Base-by-base conservation (phyloP, 352 stramenopile species). In the Pythium coloratum region DNA sequence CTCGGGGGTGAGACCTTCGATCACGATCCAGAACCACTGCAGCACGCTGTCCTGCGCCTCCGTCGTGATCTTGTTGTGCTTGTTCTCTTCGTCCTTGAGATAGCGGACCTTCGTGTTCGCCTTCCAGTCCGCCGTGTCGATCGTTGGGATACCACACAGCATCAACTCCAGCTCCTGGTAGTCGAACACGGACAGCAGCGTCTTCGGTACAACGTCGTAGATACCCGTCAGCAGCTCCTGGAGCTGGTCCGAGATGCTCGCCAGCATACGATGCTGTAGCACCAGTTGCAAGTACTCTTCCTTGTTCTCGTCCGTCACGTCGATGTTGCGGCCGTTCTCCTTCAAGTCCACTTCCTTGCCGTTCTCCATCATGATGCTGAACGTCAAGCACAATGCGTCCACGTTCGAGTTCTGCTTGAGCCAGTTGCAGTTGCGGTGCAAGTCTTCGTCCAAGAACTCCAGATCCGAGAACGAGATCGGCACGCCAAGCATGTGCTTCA, bases 121-220 rank as follows among this genome's bases (percentile, higher is more conserved):
- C 66, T 91, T 86, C 91, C 94, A 97, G 72, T 98, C 92, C 7
- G 71, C 83, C 13, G 97, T 70, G 58, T 98, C 90, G 46, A 98
- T 83, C 7, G 78, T 80, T 0, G 86, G 84, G 1, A 97, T 67
- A 0, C 87, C 87, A 49, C 90, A 94, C 4, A 99, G 85, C 44
- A 99, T 90, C 16, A 98, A 86, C 65, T 99, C 96, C 16, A 99
- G 84, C 77, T 99, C 97, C 56, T 98, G 92, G 46, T 98, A 96
- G 69, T 95, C 82, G 61, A 98, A 97, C 12, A 98, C 81, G 28
- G 86, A 86, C 5, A 99, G 77, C 49, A 95, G 85, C 3, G 82
- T 80, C 61, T 89, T 89, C 53, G 94, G 87, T 69, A 98, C 88
- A 20, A 99, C 89, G 54, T 92, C 86, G 69, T 97, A 94, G 56